phyloP scores from a whole-genome alignment of 2,329 filamentous ascomycete genomes.

The Clonostachys sp. region DNA sequence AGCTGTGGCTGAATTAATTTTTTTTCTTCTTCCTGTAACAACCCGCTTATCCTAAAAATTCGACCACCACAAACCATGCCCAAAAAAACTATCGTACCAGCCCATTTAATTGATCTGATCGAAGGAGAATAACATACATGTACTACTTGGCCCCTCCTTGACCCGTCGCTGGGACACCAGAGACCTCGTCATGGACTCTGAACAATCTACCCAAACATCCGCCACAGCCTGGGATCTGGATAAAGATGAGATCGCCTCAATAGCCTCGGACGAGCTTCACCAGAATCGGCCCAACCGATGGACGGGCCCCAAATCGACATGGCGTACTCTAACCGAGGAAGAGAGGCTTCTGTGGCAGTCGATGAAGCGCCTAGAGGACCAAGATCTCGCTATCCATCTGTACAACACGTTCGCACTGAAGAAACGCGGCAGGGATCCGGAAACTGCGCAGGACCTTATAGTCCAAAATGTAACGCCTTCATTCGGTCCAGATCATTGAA shows the following conservation, averaged over 20 bases:
- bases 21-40: too few species aligned
- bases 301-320: constrained; percentile 61
- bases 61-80: too few species aligned
- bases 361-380: constrained; percentile 57
- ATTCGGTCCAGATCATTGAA: background rate
- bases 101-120: too few species aligned
- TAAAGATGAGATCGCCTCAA: constrained; percentile 39
- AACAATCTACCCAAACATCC: too few species aligned
- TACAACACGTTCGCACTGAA: constrained; percentile 75
- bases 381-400: constrained; percentile 70
- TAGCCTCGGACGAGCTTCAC: constrained; percentile 40
- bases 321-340: constrained; percentile 55
- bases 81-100: too few species aligned
- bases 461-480: constrained; percentile 15
- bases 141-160: too few species aligned
- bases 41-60: too few species aligned
- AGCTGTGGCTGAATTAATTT: too few species aligned
- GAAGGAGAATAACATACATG: too few species aligned
- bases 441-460: constrained; percentile 16
- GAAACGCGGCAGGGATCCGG: constrained; percentile 16
- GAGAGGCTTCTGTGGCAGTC: constrained; percentile 61
- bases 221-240: constrained; percentile 21
- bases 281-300: constrained; percentile 65
- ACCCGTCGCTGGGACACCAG: too few species aligned
- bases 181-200: too few species aligned